Evolutionary conservation across 1,284 basidiomycete species (phyloP).

Genomic region (Rhodotorula sp.): DNA sequence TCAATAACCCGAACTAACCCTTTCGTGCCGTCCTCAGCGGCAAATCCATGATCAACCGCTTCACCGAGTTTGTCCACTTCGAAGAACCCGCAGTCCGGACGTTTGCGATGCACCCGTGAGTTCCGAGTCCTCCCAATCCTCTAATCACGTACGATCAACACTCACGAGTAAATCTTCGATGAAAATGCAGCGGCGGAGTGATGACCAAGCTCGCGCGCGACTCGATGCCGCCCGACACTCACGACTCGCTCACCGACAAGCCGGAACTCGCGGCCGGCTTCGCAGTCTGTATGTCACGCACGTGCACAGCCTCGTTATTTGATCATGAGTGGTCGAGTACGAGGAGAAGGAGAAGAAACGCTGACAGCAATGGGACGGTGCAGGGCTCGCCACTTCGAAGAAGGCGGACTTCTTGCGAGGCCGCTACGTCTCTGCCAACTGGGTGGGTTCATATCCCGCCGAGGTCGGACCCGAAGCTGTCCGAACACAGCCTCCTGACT

Average conservation of each 20-base stretch:
- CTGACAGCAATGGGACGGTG: neutral
- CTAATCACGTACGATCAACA: no score
- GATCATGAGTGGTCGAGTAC: neutral
- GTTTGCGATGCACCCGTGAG: slow-evolving; percentile 20
- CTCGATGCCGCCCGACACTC: slow-evolving; percentile 15
- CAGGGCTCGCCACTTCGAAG: slow-evolving; percentile 25
- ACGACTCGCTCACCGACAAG: slow-evolving; percentile 4
- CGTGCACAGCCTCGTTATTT: neutral
- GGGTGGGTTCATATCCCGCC: no score
- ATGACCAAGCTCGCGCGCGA: slow-evolving; percentile 21
- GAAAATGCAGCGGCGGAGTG: slow-evolving; percentile 11
- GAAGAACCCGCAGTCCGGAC: slow-evolving; percentile 23
- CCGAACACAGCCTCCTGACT: no score
- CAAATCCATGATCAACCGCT: slow-evolving; percentile 17
- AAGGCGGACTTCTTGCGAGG: slow-evolving; percentile 20
- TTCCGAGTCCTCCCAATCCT: no score
- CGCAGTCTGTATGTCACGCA: slow-evolving; percentile 5
- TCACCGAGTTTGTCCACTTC: slow-evolving; percentile 26
- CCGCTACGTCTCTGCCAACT: slow-evolving; percentile 22
- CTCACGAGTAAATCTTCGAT: neutral
- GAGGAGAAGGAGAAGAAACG: neutral
- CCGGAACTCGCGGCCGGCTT: slow-evolving; percentile 7
- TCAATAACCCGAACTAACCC: no score
- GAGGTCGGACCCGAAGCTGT: no score
- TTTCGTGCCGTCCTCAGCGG: neutral